phyloP scores from a whole-genome alignment of 371 early-diverging fungal species.

The Syncephalis fuscata region DNA sequence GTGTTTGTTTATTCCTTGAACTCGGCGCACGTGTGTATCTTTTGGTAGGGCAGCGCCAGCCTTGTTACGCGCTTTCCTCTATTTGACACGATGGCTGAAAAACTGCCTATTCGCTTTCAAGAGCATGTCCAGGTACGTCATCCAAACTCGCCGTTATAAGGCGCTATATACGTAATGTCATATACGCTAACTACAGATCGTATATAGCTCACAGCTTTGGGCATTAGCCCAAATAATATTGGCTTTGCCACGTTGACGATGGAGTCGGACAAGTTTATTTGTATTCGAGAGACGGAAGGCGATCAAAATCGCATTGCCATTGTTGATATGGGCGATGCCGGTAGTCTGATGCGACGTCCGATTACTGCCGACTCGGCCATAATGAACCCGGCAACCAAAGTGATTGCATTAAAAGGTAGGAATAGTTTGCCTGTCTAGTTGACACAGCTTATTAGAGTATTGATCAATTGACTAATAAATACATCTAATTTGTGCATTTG shows the following conservation, averaged over 20 bases:
- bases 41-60: too few relatives aligned
- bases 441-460: not conserved
- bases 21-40: too few relatives aligned
- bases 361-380: slow-evolving; percentile 97
- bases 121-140: slow-evolving; percentile 82
- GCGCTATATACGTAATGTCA: not conserved
- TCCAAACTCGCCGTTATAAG: not conserved
- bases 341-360: slow-evolving; percentile 71
- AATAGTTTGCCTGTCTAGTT: too few relatives aligned
- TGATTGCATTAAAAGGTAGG: slow-evolving; percentile 89
- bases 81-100: not conserved
- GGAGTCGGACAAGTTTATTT: slow-evolving; percentile 95
- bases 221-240: slow-evolving; percentile 82
- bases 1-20: too few relatives aligned
- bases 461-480: not conserved
- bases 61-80: too few relatives aligned
- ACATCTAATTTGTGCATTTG: not conserved
- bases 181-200: not conserved
- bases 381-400: slow-evolving; percentile 85
- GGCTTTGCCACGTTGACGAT: slow-evolving; percentile 94
- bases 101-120: slow-evolving; percentile 73
- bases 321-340: slow-evolving; percentile 74
- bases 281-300: slow-evolving; percentile 83
- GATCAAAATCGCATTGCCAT: slow-evolving; percentile 83
- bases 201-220: slow-evolving; percentile 70